Conservation (phyloP, 2,329 filamentous ascomycete species). For the Calonectria fujianensis region DNA sequence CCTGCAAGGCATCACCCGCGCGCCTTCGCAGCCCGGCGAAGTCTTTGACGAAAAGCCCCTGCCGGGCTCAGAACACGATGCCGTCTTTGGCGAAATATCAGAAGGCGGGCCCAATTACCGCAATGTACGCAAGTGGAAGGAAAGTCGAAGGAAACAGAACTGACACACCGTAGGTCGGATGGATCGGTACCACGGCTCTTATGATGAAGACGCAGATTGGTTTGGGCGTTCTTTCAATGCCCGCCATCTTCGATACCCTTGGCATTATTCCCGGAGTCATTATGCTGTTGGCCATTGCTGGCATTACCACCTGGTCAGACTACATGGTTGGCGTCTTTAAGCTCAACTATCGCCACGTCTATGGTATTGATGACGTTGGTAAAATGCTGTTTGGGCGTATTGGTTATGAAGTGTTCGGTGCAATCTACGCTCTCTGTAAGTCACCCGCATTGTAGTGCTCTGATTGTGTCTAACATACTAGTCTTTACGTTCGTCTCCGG, state of each 20-base stretch:
- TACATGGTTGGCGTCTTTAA: constrained; percentile 70
- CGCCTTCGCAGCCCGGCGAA: neutral
- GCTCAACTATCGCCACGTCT: constrained; percentile 68
- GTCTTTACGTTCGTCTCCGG: constrained; percentile 38
- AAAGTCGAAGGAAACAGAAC: neutral
- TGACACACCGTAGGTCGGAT: constrained; percentile 50
- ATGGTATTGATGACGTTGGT: constrained; percentile 71
- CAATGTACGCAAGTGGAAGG: constrained; percentile 28
- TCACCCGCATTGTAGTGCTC: neutral
- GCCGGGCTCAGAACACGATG: neutral
- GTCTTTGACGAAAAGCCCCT: neutral
- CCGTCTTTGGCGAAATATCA: neutral
- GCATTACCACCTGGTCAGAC: constrained; percentile 68
- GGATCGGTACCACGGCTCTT: constrained; percentile 62
- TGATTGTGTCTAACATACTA: neutral
- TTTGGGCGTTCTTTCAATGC: constrained; percentile 68
- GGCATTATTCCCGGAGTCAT: constrained; percentile 69
- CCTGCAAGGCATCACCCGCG: neutral
- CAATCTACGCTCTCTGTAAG: constrained; percentile 55
- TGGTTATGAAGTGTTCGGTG: constrained; percentile 63
- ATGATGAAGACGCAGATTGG: constrained; percentile 68
- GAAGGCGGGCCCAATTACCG: neutral
- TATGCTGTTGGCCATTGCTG: constrained; percentile 61
- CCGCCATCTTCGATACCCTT: constrained; percentile 64
- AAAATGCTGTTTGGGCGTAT: constrained; percentile 65